Evolutionary conservation across 257 asterid genomes (phyloP).

Genomic region (Fraxinus pennsylvanica): DNA sequence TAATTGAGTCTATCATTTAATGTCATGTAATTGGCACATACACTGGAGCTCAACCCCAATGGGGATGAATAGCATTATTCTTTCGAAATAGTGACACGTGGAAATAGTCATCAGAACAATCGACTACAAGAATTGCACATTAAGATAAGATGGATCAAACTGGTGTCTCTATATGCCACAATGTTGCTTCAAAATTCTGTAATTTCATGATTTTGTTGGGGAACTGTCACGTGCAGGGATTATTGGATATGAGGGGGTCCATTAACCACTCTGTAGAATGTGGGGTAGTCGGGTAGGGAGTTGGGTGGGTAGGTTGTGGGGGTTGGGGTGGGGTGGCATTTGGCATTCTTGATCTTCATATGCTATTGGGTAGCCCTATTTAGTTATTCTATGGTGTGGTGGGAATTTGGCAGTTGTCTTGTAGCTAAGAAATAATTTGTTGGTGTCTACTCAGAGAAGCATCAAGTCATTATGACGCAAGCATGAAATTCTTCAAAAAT

Average conservation of each 20-base stretch:
- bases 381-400: slow-evolving; percentile 17
- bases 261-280: slow-evolving; percentile 29
- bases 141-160: slow-evolving; percentile 26
- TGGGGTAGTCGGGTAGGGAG: neutral
- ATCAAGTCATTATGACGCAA: slow-evolving; percentile 39
- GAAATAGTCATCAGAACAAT: slow-evolving; percentile 13
- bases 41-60: too few relatives aligned
- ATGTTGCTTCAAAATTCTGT: neutral
- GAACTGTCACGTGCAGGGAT: slow-evolving; percentile 56
- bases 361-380: slow-evolving; percentile 11
- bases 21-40: too few relatives aligned
- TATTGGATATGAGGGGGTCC: slow-evolving; percentile 35
- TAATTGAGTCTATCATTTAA: too few relatives aligned
- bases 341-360: slow-evolving; percentile 21
- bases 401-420: slow-evolving; percentile 20
- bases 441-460: slow-evolving; percentile 41
- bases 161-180: neutral
- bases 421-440: slow-evolving; percentile 34
- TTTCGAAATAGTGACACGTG: slow-evolving; percentile 34
- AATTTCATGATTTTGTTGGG: slow-evolving; percentile 4
- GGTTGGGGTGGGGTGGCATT: neutral
- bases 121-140: slow-evolving; percentile 30
- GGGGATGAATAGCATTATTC: too few relatives aligned
- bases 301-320: neutral
- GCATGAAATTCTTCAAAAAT: slow-evolving; percentile 1